Conservation (phyloP, 1,284 basidiomycete species). For the Boletus calvinii region DNA sequence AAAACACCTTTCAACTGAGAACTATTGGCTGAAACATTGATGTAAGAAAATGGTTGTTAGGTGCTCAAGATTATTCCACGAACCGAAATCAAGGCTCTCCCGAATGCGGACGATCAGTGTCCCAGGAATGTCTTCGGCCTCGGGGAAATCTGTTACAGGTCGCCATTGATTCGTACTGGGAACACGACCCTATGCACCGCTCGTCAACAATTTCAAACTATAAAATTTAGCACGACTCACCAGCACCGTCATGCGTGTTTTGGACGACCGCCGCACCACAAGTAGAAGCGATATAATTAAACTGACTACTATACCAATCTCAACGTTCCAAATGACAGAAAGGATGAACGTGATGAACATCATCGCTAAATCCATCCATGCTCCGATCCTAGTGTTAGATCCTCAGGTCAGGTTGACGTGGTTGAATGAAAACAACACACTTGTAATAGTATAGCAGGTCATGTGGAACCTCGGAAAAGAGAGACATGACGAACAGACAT, state of each 20-base stretch:
- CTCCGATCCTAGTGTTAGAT: slow-evolving; percentile 60
- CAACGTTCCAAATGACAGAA: slow-evolving; percentile 78
- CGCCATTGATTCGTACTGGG: slow-evolving; percentile 68
- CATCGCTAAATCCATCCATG: slow-evolving; percentile 83
- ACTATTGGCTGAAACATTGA: slow-evolving; percentile 66
- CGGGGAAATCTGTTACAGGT: slow-evolving; percentile 61
- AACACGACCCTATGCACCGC: slow-evolving; percentile 49
- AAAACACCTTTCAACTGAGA: slow-evolving; percentile 70
- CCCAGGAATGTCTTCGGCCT: slow-evolving; percentile 66
- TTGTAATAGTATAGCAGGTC: slow-evolving; percentile 81
- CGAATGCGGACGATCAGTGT: slow-evolving; percentile 69
- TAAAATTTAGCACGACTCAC: slow-evolving; percentile 29
- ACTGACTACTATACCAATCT: slow-evolving; percentile 83
- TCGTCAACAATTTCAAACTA: not conserved
- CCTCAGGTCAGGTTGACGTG: not conserved
- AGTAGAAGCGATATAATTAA: slow-evolving; percentile 84
- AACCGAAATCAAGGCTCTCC: slow-evolving; percentile 71
- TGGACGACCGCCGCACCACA: slow-evolving; percentile 85
- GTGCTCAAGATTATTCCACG: slow-evolving; percentile 10
- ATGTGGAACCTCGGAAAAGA: slow-evolving; percentile 85
- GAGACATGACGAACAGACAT: slow-evolving; percentile 78
- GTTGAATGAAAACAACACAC: slow-evolving; percentile 42
- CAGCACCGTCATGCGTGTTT: slow-evolving; percentile 69
- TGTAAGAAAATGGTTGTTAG: not conserved
- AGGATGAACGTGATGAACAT: slow-evolving; percentile 84